Percentiles rank a stretch among this genome's conserved stretches.
Conservation (phyloP, 257 asterid species). For the Cordia subcordata region DNA sequence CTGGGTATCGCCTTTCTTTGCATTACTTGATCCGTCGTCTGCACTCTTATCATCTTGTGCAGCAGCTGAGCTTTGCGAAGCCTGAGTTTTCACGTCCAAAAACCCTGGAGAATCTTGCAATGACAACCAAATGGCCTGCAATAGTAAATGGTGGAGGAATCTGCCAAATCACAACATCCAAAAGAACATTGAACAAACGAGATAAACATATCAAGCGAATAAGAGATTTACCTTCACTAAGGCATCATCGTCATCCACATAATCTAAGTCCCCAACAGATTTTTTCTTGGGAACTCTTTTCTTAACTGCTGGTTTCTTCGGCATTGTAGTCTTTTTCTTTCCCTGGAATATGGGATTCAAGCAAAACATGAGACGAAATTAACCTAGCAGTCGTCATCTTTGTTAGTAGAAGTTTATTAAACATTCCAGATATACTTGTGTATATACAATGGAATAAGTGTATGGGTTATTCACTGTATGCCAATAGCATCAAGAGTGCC, state of each 20-base stretch:
- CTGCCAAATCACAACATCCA: background rate
- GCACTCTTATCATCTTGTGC: background rate
- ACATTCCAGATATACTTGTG: too few relatives aligned
- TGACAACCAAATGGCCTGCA: conserved; percentile 90
- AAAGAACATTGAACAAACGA: conserved; percentile 11
- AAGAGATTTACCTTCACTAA: conserved; percentile 54
- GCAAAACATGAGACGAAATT: conserved; percentile 2
- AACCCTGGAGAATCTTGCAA: conserved; percentile 53
- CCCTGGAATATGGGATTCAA: conserved; percentile 36
- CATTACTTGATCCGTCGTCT: conserved; percentile 11
- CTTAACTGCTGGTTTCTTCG: conserved; percentile 48
- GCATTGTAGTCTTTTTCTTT: conserved; percentile 35
- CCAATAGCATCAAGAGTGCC: too few relatives aligned
- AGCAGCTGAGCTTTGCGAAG: conserved; percentile 26
- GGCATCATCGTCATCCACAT: conserved; percentile 66
- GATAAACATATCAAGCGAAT: background rate
- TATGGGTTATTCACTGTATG: too few relatives aligned
- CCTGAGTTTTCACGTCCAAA: conserved; percentile 19
- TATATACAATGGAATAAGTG: too few relatives aligned
- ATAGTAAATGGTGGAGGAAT: conserved; percentile 1
- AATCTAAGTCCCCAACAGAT: conserved; percentile 36
- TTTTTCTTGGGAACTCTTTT: conserved; percentile 31
- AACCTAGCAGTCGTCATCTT: background rate
- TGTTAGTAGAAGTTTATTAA: too few relatives aligned
- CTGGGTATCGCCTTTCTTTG: conserved; percentile 22